These are phyloP conservation scores for Tetrapyrgos nigripes DNA, from an alignment of 1,284 basidiomycete species.

Conservation along the genomic window DNA sequence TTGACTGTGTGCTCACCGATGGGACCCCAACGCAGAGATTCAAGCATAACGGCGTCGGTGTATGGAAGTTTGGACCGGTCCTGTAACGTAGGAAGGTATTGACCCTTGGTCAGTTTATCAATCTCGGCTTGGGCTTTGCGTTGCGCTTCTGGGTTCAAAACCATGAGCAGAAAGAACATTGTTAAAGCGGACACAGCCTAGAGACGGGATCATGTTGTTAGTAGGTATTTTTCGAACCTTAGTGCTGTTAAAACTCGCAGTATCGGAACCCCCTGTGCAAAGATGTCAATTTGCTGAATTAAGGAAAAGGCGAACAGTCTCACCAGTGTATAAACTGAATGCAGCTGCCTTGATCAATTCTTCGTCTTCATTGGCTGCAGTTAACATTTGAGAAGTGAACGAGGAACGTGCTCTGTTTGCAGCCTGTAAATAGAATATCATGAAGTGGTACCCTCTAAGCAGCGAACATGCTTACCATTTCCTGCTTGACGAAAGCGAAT, in stretches of 20 bases:
- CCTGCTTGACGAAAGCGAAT: neutral
- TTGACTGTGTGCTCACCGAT: neutral
- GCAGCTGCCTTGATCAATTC: neutral
- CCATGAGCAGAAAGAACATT: neutral
- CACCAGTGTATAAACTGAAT: neutral
- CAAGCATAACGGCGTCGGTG: neutral
- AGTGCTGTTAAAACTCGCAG: neutral
- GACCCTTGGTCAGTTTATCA: neutral
- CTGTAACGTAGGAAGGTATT: neutral
- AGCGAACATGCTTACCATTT: constrained; percentile 1
- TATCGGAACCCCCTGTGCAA: neutral
- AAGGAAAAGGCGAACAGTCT: neutral
- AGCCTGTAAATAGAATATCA: neutral
- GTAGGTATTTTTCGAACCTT: no score
- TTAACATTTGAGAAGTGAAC: neutral
- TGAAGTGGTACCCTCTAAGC: no score
- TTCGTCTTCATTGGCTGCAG: neutral
- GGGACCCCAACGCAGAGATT: neutral
- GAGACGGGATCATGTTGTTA: no score
- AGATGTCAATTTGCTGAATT: neutral
- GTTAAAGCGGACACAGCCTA: neutral
- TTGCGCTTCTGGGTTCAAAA: neutral
- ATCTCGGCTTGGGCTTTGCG: neutral
- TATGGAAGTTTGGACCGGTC: neutral
- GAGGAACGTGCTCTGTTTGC: neutral